Evolutionary conservation across 805 yeast genomes (phyloP), one percentile per base, ranked within the genome.

Genomic region (Candida gorgasii): DNA sequence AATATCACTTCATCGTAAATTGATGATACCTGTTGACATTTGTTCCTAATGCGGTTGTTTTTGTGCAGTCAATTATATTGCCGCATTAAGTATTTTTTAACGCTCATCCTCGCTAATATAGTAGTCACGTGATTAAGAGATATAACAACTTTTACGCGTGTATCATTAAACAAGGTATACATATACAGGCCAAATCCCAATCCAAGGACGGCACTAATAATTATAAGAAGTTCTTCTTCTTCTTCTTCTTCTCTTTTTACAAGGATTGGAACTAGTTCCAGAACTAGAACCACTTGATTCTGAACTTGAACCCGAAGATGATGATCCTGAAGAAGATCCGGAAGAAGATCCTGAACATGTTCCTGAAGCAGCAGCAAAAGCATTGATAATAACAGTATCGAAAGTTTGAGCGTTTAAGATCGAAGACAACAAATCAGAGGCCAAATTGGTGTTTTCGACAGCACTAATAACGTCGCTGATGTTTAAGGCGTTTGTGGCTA

Each of bases 221-320:
- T 50, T 45, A 42, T 49, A 49, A 36, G 16, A 42, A 38, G 48
- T 24, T 44, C 52, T 51, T 57, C 59, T 57, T 61, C 67, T 62
- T 58, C 63, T 63, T 57, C 61, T 59, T 51, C 54, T 62, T 58
- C 61, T 63, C 52, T 58, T 60, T 47, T 51, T 59, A 48, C 66
- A 60, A 37, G 63, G 61, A 38, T 54, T 50, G 30, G 47, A n/a
- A n/a, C n/a, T n/a, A n/a, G n/a, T n/a, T n/a, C n/a, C n/a, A n/a
- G n/a, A n/a, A n/a, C n/a, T 37, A 40, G 40, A 18, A 9, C 40
- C 35, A 14, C 29, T 27, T 17, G 34, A 5, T 17, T 37, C 37
- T 28, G 36, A 32, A 36, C 36, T n/a, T 7, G 45, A 36, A 17
- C 45, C 41, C 9, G 33, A 22, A 15, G 23, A 7, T 14, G 33